These are phyloP conservation scores for Friedmanniomyces endolithicus DNA, from an alignment of 495 filamentous ascomycete species.

Conservation along the genomic window DNA sequence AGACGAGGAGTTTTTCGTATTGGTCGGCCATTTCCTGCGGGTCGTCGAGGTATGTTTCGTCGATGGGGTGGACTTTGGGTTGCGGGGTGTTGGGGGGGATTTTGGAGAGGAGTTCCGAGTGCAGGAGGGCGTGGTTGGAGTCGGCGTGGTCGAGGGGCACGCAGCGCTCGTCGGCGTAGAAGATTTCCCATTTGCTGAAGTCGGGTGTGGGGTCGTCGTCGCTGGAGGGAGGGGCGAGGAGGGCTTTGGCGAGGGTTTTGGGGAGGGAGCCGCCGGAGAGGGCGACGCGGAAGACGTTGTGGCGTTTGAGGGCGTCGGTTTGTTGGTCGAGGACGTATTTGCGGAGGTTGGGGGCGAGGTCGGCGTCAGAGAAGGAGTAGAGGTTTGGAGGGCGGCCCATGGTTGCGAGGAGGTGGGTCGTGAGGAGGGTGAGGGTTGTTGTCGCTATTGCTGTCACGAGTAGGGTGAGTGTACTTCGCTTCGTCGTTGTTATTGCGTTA, in stretches of 20 bases:
- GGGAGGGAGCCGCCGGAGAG: constrained; percentile 93
- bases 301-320: constrained; percentile 62
- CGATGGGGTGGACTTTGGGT: constrained; percentile 68
- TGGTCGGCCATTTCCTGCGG: constrained; percentile 83
- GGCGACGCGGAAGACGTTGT: constrained; percentile 75
- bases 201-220: constrained; percentile 48
- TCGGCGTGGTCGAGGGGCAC: constrained; percentile 85
- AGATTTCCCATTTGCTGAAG: constrained; percentile 90
- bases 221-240: constrained; percentile 51
- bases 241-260: constrained; percentile 65
- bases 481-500: not conserved
- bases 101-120: constrained; percentile 76
- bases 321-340: constrained; percentile 70
- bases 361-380: constrained; percentile 58
- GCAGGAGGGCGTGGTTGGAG: constrained; percentile 84
- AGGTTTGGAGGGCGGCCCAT: constrained; percentile 75
- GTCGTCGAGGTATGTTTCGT: constrained; percentile 59
- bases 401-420: constrained; percentile 16
- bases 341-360: constrained; percentile 62
- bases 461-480: not conserved
- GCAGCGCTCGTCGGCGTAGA: constrained; percentile 93
- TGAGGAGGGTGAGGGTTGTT: not conserved
- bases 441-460: not conserved
- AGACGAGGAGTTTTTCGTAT: constrained; percentile 83
- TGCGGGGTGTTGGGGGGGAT: constrained; percentile 52